Conservation (phyloP, 352 stramenopile genomes). For the Blastocystis hominis region DNA sequence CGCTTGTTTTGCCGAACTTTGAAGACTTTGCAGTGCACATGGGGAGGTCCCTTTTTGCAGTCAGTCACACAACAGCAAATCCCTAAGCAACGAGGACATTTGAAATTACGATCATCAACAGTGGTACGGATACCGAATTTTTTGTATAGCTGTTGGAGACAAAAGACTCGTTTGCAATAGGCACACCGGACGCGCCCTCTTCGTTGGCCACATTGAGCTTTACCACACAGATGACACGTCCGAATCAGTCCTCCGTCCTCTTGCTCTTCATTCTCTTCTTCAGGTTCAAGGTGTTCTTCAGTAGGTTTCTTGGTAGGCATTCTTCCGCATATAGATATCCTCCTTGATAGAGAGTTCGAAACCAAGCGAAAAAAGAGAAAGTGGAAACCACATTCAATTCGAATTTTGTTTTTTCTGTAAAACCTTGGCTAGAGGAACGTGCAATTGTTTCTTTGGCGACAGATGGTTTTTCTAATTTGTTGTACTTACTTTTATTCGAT, state of each 20-base stretch:
- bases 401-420: too few species aligned
- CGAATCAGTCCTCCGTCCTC: background rate
- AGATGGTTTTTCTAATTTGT: too few species aligned
- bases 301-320: background rate
- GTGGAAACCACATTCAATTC: background rate
- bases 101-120: conserved; percentile 36
- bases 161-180: conserved; percentile 53
- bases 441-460: too few species aligned
- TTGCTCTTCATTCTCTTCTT: background rate
- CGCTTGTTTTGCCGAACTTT: conserved; percentile 55
- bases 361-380: background rate
- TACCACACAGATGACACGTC: conserved; percentile 57
- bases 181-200: conserved; percentile 43
- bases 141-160: conserved; percentile 53
- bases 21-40: conserved; percentile 58
- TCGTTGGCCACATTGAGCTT: conserved; percentile 52
- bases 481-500: too few species aligned
- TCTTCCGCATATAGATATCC: background rate
- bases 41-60: conserved; percentile 45
- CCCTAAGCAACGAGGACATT: conserved; percentile 53
- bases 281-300: background rate
- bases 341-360: background rate
- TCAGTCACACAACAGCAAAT: conserved; percentile 56
- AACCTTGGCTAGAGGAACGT: too few species aligned
- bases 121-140: conserved; percentile 43